Conservation (phyloP, 2,329 filamentous ascomycete genomes). For the Exophiala calicioides region DNA sequence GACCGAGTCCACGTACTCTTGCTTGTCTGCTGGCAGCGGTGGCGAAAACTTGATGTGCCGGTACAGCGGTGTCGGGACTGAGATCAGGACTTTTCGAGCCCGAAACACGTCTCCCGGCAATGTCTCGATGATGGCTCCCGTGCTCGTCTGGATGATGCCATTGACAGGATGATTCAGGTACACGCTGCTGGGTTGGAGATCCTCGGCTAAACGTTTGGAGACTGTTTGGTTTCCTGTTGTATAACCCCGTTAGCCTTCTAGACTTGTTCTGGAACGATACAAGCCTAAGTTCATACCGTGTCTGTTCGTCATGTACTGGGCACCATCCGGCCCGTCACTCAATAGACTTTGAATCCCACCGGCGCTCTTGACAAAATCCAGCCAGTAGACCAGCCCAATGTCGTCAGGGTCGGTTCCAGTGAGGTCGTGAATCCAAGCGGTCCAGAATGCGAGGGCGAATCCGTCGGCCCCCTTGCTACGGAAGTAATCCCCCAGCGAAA, state of each 20-base stretch:
- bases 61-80: slow-evolving; percentile 50
- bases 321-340: slow-evolving; percentile 53
- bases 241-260: too few relatives aligned
- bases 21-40: slow-evolving; percentile 45
- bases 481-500: slow-evolving; percentile 12
- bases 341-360: slow-evolving; percentile 53
- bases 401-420: slow-evolving; percentile 12
- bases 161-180: slow-evolving; percentile 33
- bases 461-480: slow-evolving; percentile 3
- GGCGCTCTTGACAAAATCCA: slow-evolving; percentile 59
- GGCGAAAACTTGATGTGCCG: slow-evolving; percentile 52
- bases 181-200: slow-evolving; percentile 36
- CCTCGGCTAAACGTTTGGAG: slow-evolving; percentile 38
- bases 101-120: slow-evolving; percentile 29
- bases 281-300: too few relatives aligned
- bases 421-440: slow-evolving; percentile 9
- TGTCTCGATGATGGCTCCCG: slow-evolving; percentile 30
- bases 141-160: slow-evolving; percentile 33
- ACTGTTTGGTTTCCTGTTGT: slow-evolving; percentile 32
- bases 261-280: too few relatives aligned
- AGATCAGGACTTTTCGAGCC: slow-evolving; percentile 51
- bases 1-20: slow-evolving; percentile 37
- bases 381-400: slow-evolving; percentile 35
- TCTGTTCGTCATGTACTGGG: slow-evolving; percentile 53
- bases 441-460: slow-evolving; percentile 8